phyloP scores from a whole-genome alignment of 106 monocot genomes.

The Apostasia ramifera region DNA sequence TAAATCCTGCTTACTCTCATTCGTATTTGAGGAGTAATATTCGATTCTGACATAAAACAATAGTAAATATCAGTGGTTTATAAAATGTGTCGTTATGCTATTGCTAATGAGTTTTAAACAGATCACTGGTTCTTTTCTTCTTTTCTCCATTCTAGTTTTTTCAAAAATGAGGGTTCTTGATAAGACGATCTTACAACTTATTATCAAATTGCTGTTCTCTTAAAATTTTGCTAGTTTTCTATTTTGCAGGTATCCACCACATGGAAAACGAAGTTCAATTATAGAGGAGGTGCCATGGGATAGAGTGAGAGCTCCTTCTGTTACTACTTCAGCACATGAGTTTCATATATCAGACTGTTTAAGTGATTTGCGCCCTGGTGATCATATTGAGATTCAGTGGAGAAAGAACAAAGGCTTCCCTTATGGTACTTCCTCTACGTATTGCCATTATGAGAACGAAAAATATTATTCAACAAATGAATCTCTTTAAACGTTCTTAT shows the following conservation, averaged over 20 bases:
- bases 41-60: too few relatives aligned
- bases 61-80: too few relatives aligned
- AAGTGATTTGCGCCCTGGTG: slow-evolving; percentile 49
- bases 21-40: too few relatives aligned
- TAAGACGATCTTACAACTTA: not conserved
- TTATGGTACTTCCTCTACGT: slow-evolving; percentile 30
- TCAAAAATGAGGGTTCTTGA: too few relatives aligned
- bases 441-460: too few relatives aligned
- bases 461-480: too few relatives aligned
- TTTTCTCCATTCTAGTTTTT: too few relatives aligned
- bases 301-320: slow-evolving; percentile 59
- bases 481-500: too few relatives aligned
- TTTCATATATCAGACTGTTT: slow-evolving; percentile 69
- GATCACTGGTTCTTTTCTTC: not conserved
- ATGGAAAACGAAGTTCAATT: slow-evolving; percentile 40
- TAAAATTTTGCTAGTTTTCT: not conserved
- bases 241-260: slow-evolving; percentile 62
- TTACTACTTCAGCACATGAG: slow-evolving; percentile 54
- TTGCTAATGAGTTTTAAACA: not conserved
- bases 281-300: slow-evolving; percentile 77
- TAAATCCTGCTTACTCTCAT: too few relatives aligned
- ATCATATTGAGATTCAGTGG: slow-evolving; percentile 93
- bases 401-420: slow-evolving; percentile 83
- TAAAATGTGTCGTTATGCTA: too few relatives aligned
- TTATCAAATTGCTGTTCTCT: not conserved